Percentiles rank a stretch among this genome's conserved stretches.
phyloP scores from a whole-genome alignment of 1,284 basidiomycete species.

The Gymnopus androsaceus region DNA sequence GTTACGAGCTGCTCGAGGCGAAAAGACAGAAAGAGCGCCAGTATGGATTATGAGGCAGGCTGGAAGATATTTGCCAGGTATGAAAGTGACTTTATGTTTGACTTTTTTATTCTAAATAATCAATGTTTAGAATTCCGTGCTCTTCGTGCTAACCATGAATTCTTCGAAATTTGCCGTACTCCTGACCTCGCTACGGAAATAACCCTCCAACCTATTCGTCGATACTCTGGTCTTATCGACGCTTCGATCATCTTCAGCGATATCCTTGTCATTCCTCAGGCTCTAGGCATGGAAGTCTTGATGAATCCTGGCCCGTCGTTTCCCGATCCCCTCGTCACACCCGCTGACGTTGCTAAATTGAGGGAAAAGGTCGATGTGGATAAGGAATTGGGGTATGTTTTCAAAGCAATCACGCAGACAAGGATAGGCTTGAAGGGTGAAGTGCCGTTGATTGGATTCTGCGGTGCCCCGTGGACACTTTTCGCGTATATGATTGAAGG shows the following conservation, averaged over 20 bases:
- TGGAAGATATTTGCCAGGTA: conserved; percentile 92
- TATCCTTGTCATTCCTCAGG: conserved; percentile 94
- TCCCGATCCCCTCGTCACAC: conserved; percentile 78
- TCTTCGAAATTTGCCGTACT: conserved; percentile 92
- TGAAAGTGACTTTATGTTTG: neutral
- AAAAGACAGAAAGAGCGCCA: conserved; percentile 88
- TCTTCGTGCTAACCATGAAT: conserved; percentile 82
- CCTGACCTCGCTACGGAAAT: conserved; percentile 84
- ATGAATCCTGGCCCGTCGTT: conserved; percentile 93
- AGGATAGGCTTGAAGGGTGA: conserved; percentile 77
- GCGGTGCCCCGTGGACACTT: conserved; percentile 94
- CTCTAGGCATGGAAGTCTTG: conserved; percentile 90
- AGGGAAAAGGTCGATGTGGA: conserved; percentile 70
- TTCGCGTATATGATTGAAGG: conserved; percentile 98
- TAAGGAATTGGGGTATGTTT: conserved; percentile 87
- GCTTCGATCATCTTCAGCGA: conserved; percentile 97
- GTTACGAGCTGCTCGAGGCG: conserved; percentile 85
- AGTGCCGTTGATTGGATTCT: conserved; percentile 94
- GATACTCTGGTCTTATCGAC: conserved; percentile 84
- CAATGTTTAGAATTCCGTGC: conserved; percentile 75
- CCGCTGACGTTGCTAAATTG: conserved; percentile 71
- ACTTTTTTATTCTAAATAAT: neutral
- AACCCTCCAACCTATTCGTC: conserved; percentile 89
- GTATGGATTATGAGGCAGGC: conserved; percentile 99
- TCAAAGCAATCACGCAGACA: conserved; percentile 85